Base-by-base conservation (phyloP, 768 basidiomycete genomes). In the Tephrocybe sp. region DNA sequence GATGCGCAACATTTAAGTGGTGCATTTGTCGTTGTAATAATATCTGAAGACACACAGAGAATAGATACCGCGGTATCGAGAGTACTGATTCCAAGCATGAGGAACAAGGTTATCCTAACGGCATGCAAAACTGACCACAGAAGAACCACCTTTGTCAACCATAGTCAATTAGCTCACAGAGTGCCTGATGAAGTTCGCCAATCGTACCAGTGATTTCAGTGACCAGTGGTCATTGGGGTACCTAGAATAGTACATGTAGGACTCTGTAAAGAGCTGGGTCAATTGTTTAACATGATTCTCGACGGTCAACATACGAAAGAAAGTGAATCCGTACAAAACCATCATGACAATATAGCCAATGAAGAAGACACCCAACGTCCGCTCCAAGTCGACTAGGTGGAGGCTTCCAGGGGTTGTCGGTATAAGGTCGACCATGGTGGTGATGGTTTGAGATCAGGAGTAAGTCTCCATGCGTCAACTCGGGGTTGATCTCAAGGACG, bases 291-390 rank as follows among this genome's bases (percentile, higher is more conserved):
- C 36, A n/a, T 12, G n/a, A 20, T 3, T 14, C 24, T 14, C 34
- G 11, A 36, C n/a, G 17, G 10, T 33, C 14, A 21, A 56, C 58
- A 33, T 20, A 59, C 58, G 58, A 38, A 59, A 59, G 45, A 59
- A 59, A 3, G 58, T 59, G 33, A 56, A 59, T 23, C 58, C 58
- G 52, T 59, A 59, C 15, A 59, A 42, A 6, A 59, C 52, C 58
- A 59, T 59, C 48, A 51, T 44, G 45, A 59, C 53, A 11, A 59
- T 53, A 25, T 59, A 59, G 8, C 58, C 58, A 15, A 59, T 52
- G 26, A 59, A 53, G 51, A 53, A 59, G 15, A 59, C 58, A 12
- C 58, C 58, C 23, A 56, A 24, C 11, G 55, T 56, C 10, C 45
- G 54, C 40, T 59, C 58, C 34, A 59, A 44, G 24, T 59, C 32